Evolutionary conservation across 2,329 filamentous ascomycete species (phyloP).

Genomic region (Magnaporthales sp.): DNA sequence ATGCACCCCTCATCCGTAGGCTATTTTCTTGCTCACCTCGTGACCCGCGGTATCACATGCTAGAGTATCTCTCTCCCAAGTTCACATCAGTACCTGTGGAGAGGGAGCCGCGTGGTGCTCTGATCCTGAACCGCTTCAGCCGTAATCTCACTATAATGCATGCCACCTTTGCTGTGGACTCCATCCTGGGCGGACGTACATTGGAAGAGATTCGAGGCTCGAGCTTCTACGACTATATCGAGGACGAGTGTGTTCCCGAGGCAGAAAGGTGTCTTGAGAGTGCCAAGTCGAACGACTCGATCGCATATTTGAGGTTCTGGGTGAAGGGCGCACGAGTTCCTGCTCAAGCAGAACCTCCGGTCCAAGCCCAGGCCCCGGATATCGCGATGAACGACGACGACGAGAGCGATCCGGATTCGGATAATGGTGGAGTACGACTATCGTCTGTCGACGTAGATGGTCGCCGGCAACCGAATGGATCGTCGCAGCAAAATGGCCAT

Average conservation of each 20-base stretch:
- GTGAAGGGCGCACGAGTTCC: slow-evolving; percentile 57
- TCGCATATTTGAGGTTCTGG: slow-evolving; percentile 81
- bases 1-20: slow-evolving; percentile 69
- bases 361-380: slow-evolving; percentile 14
- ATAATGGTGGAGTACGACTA: slow-evolving; percentile 1
- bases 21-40: slow-evolving; percentile 74
- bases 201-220: slow-evolving; percentile 62
- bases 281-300: slow-evolving; percentile 84
- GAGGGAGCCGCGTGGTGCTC: slow-evolving; percentile 72
- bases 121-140: slow-evolving; percentile 82
- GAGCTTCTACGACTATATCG: slow-evolving; percentile 83
- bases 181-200: slow-evolving; percentile 65
- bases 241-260: slow-evolving; percentile 66
- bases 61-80: slow-evolving; percentile 75
- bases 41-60: slow-evolving; percentile 84
- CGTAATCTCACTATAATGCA: slow-evolving; percentile 79
- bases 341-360: background rate
- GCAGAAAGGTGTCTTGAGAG: slow-evolving; percentile 73
- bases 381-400: slow-evolving; percentile 35
- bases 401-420: slow-evolving; percentile 2
- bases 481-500: background rate
- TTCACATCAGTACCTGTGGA: slow-evolving; percentile 56
- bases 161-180: slow-evolving; percentile 65
- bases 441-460: slow-evolving; percentile 8
- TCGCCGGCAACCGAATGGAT: background rate